Evolutionary conservation across 495 filamentous ascomycete species (phyloP), one percentile per base, ranked within the genome.

Genomic region (Apiosordaria backusii): DNA sequence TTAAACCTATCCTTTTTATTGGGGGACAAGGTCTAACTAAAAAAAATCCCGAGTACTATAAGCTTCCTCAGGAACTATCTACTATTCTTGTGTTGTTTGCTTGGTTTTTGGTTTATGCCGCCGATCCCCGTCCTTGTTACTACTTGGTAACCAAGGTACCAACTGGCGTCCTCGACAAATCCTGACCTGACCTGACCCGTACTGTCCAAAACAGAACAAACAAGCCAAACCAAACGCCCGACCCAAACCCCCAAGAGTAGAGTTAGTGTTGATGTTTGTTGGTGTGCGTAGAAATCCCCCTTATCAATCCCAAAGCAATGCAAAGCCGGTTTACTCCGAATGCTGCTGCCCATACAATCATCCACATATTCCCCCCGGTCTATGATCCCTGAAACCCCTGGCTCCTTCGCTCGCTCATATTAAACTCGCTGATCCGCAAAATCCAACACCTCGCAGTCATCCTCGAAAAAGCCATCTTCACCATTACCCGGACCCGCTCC

Each of bases 381-480:
- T 4, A 29, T 29, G 7, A 29, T 15, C 35, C 35, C 35, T 15
- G 16, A 45, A 45, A 13, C 35, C 16, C 35, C 35, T 45, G 9
- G 35, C 35, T 45, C 10, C 5, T 23, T 55, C 67, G 61, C 67
- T 87, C 80, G n/a, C n/a, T n/a, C n/a, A n/a, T n/a, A n/a, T n/a
- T n/a, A 94, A 45, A 94, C 91, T 71, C 91, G 82, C 73, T 96
- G 90, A 70, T 89, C 87, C 15, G 91, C 91, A 85, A 93, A 96
- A 79, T 97, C 93, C 69, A 97, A 81, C 64, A 97, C 90, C 72
- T 96, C 93, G 72, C 90, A 94, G 74, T 95, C 93, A 72, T 97
- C 92, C 75, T 97, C 93, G 71, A 97, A 97, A 76, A 97, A 95
- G 3, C 92, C 92, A 50, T 93, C 90, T 35, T 75, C 90, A 18